These are phyloP conservation scores for Hymenochaete sp. DNA, from an alignment of 1,284 basidiomycete species.

Conservation along the genomic window DNA sequence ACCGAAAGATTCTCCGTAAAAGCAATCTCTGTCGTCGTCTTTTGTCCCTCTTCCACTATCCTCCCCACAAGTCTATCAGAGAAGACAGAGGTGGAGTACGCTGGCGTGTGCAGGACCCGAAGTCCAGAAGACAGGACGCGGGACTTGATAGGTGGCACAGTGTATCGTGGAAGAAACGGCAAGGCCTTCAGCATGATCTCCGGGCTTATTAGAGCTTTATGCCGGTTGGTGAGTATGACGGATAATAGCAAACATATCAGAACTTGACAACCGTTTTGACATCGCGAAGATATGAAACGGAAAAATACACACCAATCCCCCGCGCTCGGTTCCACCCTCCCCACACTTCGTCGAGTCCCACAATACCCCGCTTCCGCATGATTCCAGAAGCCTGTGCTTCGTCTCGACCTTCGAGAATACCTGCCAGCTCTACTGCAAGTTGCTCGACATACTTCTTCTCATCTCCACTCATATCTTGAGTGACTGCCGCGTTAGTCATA, in stretches of 20 bases:
- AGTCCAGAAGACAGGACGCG: constrained; percentile 68
- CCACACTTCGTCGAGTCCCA: constrained; percentile 94
- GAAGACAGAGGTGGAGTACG: constrained; percentile 60
- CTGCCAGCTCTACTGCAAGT: constrained; percentile 77
- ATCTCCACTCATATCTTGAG: constrained; percentile 83
- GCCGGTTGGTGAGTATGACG: constrained; percentile 4
- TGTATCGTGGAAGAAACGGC: constrained; percentile 59
- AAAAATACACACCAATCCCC: constrained; percentile 70
- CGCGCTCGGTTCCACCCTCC: constrained; percentile 94
- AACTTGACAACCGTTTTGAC: constrained; percentile 7
- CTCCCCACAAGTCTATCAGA: constrained; percentile 51
- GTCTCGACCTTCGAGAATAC: constrained; percentile 53
- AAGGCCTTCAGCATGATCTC: constrained; percentile 71
- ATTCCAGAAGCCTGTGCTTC: constrained; percentile 35
- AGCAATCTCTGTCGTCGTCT: constrained; percentile 58
- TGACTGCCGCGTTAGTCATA: constrained; percentile 71
- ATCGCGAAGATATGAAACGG: background rate
- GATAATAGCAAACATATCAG: background rate
- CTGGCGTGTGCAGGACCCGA: constrained; percentile 77
- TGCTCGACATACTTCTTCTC: constrained; percentile 76
- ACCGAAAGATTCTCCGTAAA: constrained; percentile 60
- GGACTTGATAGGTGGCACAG: constrained; percentile 57
- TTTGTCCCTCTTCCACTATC: constrained; percentile 36
- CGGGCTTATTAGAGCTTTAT: constrained; percentile 77
- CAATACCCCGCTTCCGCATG: constrained; percentile 66